Evolutionary conservation across 2,329 filamentous ascomycete genomes (phyloP), one percentile per base, ranked within the genome.

Genomic region (Rugonectria rugulosa): DNA sequence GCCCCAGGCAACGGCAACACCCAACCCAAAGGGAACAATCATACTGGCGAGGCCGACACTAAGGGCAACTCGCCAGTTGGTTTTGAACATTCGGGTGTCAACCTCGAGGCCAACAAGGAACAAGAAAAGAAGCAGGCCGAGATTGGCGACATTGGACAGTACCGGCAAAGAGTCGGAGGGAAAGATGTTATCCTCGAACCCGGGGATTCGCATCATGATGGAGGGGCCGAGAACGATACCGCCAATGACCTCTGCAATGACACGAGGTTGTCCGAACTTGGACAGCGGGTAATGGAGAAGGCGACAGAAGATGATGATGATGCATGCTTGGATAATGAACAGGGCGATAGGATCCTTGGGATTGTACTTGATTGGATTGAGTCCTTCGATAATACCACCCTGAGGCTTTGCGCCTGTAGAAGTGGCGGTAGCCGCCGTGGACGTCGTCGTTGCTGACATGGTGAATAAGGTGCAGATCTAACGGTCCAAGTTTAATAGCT

Each of bases 61-160:
- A 15, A 89, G 72, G 0, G 92, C 92, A 5, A 92, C 80, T 40
- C 84, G 85, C 92, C 92, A 96, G 69, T 96, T 96, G 67, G 83
- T 86, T 23, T 87, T 74, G 56, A 96, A 83, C 66, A 92, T 87
- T 34, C 89, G 83, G 36, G 96, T 78, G 68, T 97, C 91, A 38
- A 93, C 91, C 76, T 97, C 92, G 3, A 97, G 80, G 2, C 91
- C 92, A 20, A 96, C 91, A 54, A 96, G 80, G 74, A 97, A 97
- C 29, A 97, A 79, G 70, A 95, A 96, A 7, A 97, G 80, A 12
- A 96, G 84, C 47, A 97, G 78, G 6, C 92, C 92, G 4, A 97
- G 75, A 64, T 95, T 96, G 38, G 92, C 92, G 38, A 91, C 90
- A 49, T 93, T 82, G 64, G 79, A 88, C 44, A 97, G 78, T 47